Conservation (phyloP, 352 stramenopile genomes). For the Globisporangium radiosum region DNA sequence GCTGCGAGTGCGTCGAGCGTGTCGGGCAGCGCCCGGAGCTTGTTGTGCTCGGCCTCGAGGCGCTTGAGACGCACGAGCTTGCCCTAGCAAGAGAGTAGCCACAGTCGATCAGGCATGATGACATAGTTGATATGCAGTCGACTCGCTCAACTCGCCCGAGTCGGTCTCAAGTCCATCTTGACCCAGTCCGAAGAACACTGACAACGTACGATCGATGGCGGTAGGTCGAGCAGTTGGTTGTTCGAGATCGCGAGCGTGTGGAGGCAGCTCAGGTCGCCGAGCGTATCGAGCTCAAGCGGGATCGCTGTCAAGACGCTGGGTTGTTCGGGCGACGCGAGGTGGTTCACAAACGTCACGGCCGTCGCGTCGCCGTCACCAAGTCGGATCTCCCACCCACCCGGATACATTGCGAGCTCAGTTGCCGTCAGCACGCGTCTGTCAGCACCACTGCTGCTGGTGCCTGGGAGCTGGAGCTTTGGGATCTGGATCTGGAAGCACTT, state of each 20-base stretch:
- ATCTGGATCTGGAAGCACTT: constrained; percentile 46
- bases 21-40: constrained; percentile 46
- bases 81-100: constrained; percentile 20
- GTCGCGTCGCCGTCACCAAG: constrained; percentile 24
- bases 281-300: constrained; percentile 44
- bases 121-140: not conserved
- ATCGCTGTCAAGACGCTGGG: constrained; percentile 18
- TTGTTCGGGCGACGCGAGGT: constrained; percentile 26
- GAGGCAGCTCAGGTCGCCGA: constrained; percentile 37
- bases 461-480: constrained; percentile 24
- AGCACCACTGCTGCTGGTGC: constrained; percentile 1
- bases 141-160: not conserved
- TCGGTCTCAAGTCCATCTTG: too few species aligned
- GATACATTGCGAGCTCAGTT: constrained; percentile 14
- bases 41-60: constrained; percentile 68
- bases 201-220: constrained; percentile 46
- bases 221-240: constrained; percentile 59
- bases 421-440: not conserved
- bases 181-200: not conserved
- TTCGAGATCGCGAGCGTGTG: constrained; percentile 37
- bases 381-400: constrained; percentile 46
- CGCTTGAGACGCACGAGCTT: constrained; percentile 47
- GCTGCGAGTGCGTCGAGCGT: constrained; percentile 37
- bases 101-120: constrained; percentile 4
- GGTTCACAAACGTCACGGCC: constrained; percentile 40